Conservation (phyloP, 2,329 filamentous ascomycete genomes). For the Epichloe brachyelytri region DNA sequence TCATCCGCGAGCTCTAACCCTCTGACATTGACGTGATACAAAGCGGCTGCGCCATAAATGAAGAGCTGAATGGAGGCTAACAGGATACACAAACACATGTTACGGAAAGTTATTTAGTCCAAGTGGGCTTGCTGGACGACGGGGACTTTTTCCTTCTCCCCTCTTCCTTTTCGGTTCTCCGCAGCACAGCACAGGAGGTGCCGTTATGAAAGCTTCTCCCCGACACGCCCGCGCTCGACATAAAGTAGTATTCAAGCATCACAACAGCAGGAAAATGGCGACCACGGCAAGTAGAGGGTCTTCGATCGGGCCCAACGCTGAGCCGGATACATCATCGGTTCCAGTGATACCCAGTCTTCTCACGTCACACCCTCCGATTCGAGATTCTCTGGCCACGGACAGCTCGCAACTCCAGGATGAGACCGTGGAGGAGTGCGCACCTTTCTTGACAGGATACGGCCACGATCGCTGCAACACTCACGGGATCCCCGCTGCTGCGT, state of each 20-base stretch:
- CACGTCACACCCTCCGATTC: constrained; percentile 45
- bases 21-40: constrained; percentile 1
- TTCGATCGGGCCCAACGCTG: background rate
- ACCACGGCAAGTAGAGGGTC: constrained; percentile 2
- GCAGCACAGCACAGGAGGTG: background rate
- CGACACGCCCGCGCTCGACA: constrained; percentile 4
- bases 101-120: constrained; percentile 1
- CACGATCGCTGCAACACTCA: constrained; percentile 49
- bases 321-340: constrained; percentile 9
- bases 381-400: constrained; percentile 52
- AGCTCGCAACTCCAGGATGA: constrained; percentile 56
- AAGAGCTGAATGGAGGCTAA: background rate
- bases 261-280: constrained; percentile 4
- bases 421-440: constrained; percentile 56
- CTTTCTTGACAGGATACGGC: constrained; percentile 47
- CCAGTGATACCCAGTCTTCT: constrained; percentile 41
- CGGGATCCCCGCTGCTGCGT: constrained; percentile 63
- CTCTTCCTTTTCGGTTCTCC: background rate
- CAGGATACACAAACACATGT: background rate
- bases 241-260: constrained; percentile 6
- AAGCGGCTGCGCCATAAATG: background rate
- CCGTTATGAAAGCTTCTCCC: constrained; percentile 4
- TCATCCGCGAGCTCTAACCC: background rate
- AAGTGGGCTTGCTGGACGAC: background rate
- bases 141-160: background rate